phyloP scores from a whole-genome alignment of 306 rosid genomes.

The Cucurbita ficifolia region DNA sequence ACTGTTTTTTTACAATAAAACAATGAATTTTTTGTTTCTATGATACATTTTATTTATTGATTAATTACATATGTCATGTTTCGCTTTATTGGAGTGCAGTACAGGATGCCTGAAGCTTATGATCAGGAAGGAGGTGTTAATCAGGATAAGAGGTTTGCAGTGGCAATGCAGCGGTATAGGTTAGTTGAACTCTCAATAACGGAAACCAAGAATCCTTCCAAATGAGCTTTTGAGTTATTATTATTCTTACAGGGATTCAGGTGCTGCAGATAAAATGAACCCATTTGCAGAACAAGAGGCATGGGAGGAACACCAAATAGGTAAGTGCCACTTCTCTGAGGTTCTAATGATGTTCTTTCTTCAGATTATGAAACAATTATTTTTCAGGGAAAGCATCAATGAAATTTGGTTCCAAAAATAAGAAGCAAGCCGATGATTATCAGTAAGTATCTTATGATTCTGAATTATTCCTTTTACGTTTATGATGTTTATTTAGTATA shows the following conservation, averaged over 20 bases:
- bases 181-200: neutral
- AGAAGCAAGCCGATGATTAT: constrained; percentile 59
- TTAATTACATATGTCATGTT: constrained; percentile 1
- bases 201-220: neutral
- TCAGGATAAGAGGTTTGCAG: constrained; percentile 85
- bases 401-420: constrained; percentile 77
- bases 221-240: neutral
- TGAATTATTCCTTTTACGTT: neutral
- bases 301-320: constrained; percentile 95
- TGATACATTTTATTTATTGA: neutral
- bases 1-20: neutral
- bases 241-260: constrained; percentile 30
- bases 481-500: neutral
- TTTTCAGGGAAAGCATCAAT: constrained; percentile 67
- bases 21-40: neutral
- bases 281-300: constrained; percentile 94
- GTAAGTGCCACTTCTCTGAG: constrained; percentile 14
- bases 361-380: constrained; percentile 8
- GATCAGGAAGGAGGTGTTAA: constrained; percentile 70
- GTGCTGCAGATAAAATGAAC: constrained; percentile 79
- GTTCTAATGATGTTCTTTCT: neutral
- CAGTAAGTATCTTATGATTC: constrained; percentile 43
- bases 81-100: constrained; percentile 39
- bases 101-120: constrained; percentile 90
- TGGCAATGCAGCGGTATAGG: constrained; percentile 60